Base-by-base conservation (phyloP, 352 stramenopile species). In the Phytophthora pisi region DNA sequence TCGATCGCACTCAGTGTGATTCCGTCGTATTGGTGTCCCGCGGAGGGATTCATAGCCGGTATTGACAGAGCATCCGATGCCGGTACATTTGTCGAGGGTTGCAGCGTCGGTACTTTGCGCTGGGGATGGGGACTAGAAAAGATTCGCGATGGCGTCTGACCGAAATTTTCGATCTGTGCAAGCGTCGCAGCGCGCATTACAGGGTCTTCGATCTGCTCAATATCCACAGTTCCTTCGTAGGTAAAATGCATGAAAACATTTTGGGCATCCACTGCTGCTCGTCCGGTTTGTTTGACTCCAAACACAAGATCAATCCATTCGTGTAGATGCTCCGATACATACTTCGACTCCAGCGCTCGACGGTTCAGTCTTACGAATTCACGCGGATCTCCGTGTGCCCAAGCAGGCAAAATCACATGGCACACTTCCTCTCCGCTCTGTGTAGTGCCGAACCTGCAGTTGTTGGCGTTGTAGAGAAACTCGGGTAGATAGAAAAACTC, bases 271-370 rank as follows among this genome's bases (percentile, higher is more conserved):
- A 98, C 89, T 1, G 97, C 97, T 24, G 90, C 86, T 36, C 82
- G 67, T 2, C 97, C 97, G 23, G 96, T 96, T 74, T 99, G 97
- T 57, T 98, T 99, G 60, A 75, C 90, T 9, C 97, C 98, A 80
- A 99, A 99, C 7, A 99, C 94, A 11, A 99, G 77, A 77, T 99
- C 97, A 63, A 99, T 98, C 97, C 97, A 99, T 61, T 98, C 81
- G 53, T 98, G 95, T n/a, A 99, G 69, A 78, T 98, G 93, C 60
- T 96, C 85, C 2, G 95, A 98, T 18, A 98, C 97, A 63, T 98
- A 93, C 61, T 98, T 96, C 51, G 90, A 98, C 72, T 99, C 97
- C 3, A 99, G 84, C 6, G 97, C 97, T 26, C 86, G 85, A n/a
- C 97, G 88, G 72, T 99, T 96, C 0, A 99, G 74, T 26, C 96